Evolutionary conservation across 345 rosid species (phyloP).

Genomic region (Moringa oleifera): DNA sequence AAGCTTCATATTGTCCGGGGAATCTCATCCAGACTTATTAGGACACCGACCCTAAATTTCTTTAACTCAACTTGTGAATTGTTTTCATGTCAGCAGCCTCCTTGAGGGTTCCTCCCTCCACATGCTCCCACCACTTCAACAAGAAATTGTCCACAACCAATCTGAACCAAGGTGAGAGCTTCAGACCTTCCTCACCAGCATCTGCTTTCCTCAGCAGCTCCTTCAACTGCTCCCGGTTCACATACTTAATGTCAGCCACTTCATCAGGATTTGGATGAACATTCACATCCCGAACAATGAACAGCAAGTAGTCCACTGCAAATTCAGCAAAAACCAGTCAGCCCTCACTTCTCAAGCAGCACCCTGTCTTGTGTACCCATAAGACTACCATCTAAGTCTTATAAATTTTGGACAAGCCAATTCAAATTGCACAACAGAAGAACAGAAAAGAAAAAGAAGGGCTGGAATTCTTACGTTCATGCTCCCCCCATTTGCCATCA

Average conservation of each 20-base stretch:
- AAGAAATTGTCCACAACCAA: slow-evolving; percentile 90
- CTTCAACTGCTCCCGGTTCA: slow-evolving; percentile 67
- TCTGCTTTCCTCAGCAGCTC: slow-evolving; percentile 88
- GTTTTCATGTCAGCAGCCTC: slow-evolving; percentile 71
- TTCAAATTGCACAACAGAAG: neutral
- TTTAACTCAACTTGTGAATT: slow-evolving; percentile 52
- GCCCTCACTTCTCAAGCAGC: too few relatives aligned
- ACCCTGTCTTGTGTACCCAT: neutral
- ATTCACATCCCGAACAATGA: slow-evolving; percentile 72
- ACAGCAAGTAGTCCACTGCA: slow-evolving; percentile 90
- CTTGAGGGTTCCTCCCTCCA: slow-evolving; percentile 62
- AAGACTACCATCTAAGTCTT: neutral
- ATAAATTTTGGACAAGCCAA: neutral
- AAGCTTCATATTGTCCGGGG: too few relatives aligned
- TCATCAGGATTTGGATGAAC: slow-evolving; percentile 81
- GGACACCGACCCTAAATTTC: neutral
- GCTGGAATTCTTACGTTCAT: slow-evolving; percentile 58
- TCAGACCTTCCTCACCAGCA: slow-evolving; percentile 77
- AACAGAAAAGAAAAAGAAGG: neutral
- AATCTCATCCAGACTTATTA: neutral
- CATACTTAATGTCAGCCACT: slow-evolving; percentile 74
- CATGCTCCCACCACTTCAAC: slow-evolving; percentile 94
- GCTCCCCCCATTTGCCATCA: slow-evolving; percentile 99
- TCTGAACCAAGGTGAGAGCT: slow-evolving; percentile 94
- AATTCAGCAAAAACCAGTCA: neutral